Percentiles rank a stretch among this genome's conserved stretches.
Evolutionary conservation across 305 asterid species (phyloP).

Genomic region (Stenogyne calaminthoides): DNA sequence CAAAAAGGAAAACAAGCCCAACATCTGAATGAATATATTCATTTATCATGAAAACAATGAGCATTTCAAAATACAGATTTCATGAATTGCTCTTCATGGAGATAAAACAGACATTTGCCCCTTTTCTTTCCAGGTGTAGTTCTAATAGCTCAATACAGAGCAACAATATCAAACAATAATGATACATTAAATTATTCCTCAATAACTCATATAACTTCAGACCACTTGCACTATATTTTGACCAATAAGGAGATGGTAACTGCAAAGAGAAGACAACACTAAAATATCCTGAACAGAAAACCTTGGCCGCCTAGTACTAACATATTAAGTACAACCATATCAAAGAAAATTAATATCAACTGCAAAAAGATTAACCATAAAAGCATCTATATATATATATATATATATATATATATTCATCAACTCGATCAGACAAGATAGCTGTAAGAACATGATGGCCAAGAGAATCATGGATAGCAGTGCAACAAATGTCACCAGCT

Average conservation of each 20-base stretch:
- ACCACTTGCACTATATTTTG: neutral
- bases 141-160: conserved; percentile 4
- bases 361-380: neutral
- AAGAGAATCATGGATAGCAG: conserved; percentile 67
- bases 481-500: conserved; percentile 83
- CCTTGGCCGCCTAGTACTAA: neutral
- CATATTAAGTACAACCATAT: neutral
- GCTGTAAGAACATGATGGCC: conserved; percentile 65
- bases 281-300: no score
- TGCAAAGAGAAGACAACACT: neutral
- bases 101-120: neutral
- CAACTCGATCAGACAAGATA: neutral
- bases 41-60: neutral
- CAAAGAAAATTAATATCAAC: neutral
- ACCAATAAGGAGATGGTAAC: neutral
- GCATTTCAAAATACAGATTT: no score
- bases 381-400: no score
- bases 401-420: no score
- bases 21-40: neutral
- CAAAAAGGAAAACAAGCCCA: no score
- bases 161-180: neutral
- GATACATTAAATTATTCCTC: no score
- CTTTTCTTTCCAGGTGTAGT: neutral
- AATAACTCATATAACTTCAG: no score
- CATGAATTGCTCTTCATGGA: no score